Evolutionary conservation across 495 filamentous ascomycete species (phyloP).

Genomic region (Emericellopsis terricola): DNA sequence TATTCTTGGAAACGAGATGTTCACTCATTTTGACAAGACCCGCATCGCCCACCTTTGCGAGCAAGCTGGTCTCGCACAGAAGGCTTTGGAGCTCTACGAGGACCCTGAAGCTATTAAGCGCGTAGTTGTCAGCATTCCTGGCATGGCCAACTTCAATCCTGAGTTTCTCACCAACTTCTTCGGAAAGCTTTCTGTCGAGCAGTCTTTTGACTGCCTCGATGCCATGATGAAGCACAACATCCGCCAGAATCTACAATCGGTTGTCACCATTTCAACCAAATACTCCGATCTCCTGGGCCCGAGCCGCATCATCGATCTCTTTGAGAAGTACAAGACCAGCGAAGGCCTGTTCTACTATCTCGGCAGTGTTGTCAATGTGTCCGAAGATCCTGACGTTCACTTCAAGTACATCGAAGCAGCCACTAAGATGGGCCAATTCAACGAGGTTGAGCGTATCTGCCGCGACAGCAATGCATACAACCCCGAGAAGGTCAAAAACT

Average conservation of each 20-base stretch:
- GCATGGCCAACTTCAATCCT: constrained; percentile 60
- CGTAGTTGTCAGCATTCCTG: constrained; percentile 58
- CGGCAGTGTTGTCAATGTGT: constrained; percentile 92
- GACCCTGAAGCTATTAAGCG: constrained; percentile 83
- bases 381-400: constrained; percentile 83
- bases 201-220: constrained; percentile 83
- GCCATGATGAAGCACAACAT: constrained; percentile 94
- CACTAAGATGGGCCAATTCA: constrained; percentile 76
- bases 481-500: constrained; percentile 96
- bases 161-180: constrained; percentile 91
- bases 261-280: constrained; percentile 89
- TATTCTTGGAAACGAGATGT: constrained; percentile 94
- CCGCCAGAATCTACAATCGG: constrained; percentile 85
- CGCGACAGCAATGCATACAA: constrained; percentile 88
- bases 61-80: constrained; percentile 68
- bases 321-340: constrained; percentile 91
- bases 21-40: constrained; percentile 82
- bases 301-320: constrained; percentile 69
- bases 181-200: constrained; percentile 82
- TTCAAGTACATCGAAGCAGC: constrained; percentile 99
- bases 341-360: constrained; percentile 98
- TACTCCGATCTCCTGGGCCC: constrained; percentile 96
- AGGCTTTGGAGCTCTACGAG: constrained; percentile 87
- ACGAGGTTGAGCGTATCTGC: constrained; percentile 93
- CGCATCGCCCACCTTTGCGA: constrained; percentile 83